Evolutionary conservation across 345 rosid species (phyloP), one percentile per base, ranked within the genome.

Genomic region (Murraya paniculata): DNA sequence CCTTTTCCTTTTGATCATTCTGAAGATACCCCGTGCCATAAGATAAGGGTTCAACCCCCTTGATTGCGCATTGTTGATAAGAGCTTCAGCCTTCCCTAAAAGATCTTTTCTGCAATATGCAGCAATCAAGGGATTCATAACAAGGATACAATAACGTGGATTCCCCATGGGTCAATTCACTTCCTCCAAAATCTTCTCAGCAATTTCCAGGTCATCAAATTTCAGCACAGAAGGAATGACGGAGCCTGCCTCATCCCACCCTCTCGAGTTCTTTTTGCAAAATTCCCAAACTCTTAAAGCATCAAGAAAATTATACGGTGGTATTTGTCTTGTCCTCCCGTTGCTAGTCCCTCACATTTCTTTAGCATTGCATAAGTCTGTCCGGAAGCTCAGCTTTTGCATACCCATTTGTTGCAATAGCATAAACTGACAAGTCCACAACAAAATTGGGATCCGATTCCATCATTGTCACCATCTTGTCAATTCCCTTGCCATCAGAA

Each of bases 161-260:
- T 41, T 14, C 36, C 35, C 35, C 0, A 2, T 55, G 68, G 64
- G 82, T 4, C 35, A 33, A 86, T 73, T 81, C 84, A 89, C 91
- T 41, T 79, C 85, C 21, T 78, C 73, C 36, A 81, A 81, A 68
- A 88, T 77, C 76, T 68, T 77, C 68, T 86, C 88, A 7, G 83
- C 91, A 68, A n/a, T 64, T 69, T 82, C 86, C 33, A 86, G 7
- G 79, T 86, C 91, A 31, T 86, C 82, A 33, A 84, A 61, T 82
- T 81, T 86, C 85, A 82, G 4, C 50, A 86, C 31, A 58, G 88
- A 75, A 7, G 31, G 9, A 16, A 89, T 31, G 68, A 85, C 28
- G 2, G 19, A 1, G 35, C 6, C 11, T 27, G 82, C 88, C 19
- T 6, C 57, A 35, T 84, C 84, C 24, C 19, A 64, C 27, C 79